Base-by-base conservation (phyloP, 2,329 filamentous ascomycete species). In the Diaporthe sp. region DNA sequence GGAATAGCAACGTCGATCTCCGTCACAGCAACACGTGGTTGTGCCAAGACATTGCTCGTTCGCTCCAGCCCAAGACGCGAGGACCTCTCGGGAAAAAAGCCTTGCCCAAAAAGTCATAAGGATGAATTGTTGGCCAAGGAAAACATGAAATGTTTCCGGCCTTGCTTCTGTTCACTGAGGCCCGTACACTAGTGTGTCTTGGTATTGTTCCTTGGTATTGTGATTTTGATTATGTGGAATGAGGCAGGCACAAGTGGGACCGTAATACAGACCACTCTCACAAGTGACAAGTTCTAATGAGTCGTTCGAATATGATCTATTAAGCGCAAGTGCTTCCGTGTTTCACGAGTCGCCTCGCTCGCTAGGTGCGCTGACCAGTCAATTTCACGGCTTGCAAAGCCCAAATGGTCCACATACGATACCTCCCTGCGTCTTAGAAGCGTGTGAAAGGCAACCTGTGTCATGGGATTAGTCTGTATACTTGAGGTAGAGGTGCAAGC, bases 381-480 rank as follows among this genome's bases (percentile, higher is more conserved):
- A 42, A 8, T 7, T 20, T 1, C 15, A 12, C n/a, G 20, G 20
- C 13, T 55, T 31, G n/a, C 47, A 31, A 22, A 2, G 49, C n/a
- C 34, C 13, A 5, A 25, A 25, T 1, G 20, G 6, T 34, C n/a
- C 34, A 28, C 12, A 28, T 10, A n/a, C 20, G 25, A 13, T 65
- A 37, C 28, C 47, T 17, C 9, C 25, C 6, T 20, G 47, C 3
- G 4, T 28, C 37, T 65, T 80, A 85, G 76, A 85, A 85, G 5
- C 83, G 81, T 51, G 81, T 81, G 75, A 85, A 85, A 37, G 83
- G 83, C 44, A 85, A 80, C 83, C 83, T 85, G 60, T 8, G 12
- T 8, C 4, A 58, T 17, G 8, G 60, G n/a, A 53, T 76, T 12
- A 72, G 73, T 15, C 60, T 78, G 63, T 12, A 31, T 44, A 65